These are phyloP conservation scores for Stentor coeruleus DNA, from an alignment of 73 alveolate genomes.

Conservation along the genomic window DNA sequence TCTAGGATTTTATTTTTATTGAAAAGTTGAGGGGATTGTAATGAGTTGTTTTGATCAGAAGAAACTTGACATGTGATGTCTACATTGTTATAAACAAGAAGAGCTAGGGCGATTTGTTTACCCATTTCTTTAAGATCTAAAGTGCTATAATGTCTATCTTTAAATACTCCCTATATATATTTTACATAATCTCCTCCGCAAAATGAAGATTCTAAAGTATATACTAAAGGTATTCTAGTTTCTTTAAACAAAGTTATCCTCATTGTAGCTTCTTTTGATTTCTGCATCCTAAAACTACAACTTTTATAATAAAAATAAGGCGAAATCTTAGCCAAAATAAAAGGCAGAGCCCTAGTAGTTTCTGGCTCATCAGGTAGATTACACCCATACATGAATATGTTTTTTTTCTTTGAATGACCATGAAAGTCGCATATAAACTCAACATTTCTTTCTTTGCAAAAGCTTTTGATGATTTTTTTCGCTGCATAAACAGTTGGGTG, in stretches of 20 bases:
- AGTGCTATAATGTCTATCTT: constrained; percentile 71
- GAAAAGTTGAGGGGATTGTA: neutral
- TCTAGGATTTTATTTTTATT: neutral
- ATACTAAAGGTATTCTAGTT: constrained; percentile 59
- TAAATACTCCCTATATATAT: constrained; percentile 48
- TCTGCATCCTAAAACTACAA: constrained; percentile 72
- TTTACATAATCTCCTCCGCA: constrained; percentile 81
- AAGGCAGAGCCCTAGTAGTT: constrained; percentile 51
- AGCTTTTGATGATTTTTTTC: constrained; percentile 87
- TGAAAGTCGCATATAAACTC: constrained; percentile 97
- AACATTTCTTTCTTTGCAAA: constrained; percentile 90
- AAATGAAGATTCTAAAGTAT: constrained; percentile 80
- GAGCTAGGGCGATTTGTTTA: constrained; percentile 52
- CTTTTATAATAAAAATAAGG: constrained; percentile 46
- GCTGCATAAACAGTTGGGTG: constrained; percentile 95
- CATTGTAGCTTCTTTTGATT: constrained; percentile 75
- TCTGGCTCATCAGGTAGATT: constrained; percentile 9
- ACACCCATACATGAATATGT: constrained; percentile 21
- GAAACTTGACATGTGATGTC: no score
- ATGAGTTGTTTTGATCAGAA: constrained; percentile 25
- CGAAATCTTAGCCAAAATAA: constrained; percentile 51
- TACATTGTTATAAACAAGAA: constrained; percentile 60
- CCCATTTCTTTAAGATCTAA: constrained; percentile 75
- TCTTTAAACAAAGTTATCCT: constrained; percentile 73
- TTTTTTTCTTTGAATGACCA: constrained; percentile 96